phyloP scores from a whole-genome alignment of 345 rosid species.

The Corchorus capsularis region DNA sequence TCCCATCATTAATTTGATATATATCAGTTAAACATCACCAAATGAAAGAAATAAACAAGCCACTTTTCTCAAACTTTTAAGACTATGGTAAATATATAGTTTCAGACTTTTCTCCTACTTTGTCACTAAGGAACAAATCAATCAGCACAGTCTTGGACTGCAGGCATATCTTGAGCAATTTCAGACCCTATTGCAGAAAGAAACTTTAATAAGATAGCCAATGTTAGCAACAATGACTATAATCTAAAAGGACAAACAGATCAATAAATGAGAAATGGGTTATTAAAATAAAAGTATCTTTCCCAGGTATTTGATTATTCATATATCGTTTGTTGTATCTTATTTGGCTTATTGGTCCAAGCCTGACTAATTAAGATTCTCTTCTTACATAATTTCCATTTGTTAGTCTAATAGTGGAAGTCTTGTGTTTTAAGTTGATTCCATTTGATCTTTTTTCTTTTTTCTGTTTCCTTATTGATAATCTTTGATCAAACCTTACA shows the following conservation, averaged over 20 bases:
- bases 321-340: background rate
- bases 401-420: background rate
- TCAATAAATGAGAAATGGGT: too few species aligned
- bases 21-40: background rate
- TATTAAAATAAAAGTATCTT: background rate
- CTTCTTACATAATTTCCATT: background rate
- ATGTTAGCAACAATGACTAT: too few species aligned
- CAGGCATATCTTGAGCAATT: slow-evolving; percentile 4
- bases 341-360: background rate
- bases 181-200: background rate
- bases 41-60: background rate
- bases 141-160: slow-evolving; percentile 2
- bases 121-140: background rate
- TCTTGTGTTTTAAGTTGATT: background rate
- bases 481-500: too few species aligned
- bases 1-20: too few species aligned
- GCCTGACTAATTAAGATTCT: background rate
- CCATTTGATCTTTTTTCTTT: background rate
- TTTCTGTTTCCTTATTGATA: background rate
- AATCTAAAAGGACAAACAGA: too few species aligned
- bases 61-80: background rate
- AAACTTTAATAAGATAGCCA: too few species aligned
- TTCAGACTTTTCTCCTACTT: too few species aligned
- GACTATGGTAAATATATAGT: too few species aligned
- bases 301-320: background rate